Conservation (phyloP, 345 rosid genomes). For the Murraya koenigii region DNA sequence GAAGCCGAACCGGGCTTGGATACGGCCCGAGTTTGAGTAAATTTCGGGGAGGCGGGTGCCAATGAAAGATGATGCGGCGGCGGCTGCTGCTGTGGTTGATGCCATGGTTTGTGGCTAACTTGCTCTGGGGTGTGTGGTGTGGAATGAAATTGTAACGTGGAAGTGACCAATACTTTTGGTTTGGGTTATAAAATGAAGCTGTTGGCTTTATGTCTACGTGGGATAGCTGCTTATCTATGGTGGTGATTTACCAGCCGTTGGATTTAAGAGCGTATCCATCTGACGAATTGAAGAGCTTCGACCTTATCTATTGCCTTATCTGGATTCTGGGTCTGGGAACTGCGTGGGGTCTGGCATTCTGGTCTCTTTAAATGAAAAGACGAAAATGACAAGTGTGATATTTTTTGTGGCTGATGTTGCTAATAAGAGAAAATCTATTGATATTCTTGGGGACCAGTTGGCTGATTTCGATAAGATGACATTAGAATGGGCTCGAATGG, state of each 20-base stretch:
- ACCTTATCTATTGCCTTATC: conserved; percentile 69
- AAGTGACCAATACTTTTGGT: background rate
- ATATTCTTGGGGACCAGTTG: background rate
- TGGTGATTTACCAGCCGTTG: conserved; percentile 28
- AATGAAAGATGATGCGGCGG: conserved; percentile 58
- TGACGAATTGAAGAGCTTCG: conserved; percentile 33
- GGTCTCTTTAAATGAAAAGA: background rate
- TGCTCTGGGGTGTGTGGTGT: background rate
- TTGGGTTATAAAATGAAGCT: background rate
- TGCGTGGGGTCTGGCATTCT: conserved; percentile 30
- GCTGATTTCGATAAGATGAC: background rate
- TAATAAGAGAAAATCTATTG: conserved; percentile 6
- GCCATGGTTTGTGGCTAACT: conserved; percentile 38
- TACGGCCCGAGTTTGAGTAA: conserved; percentile 34
- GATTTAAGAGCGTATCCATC: conserved; percentile 73
- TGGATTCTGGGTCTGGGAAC: conserved; percentile 29
- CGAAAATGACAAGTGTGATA: background rate
- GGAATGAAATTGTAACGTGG: background rate
- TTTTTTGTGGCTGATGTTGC: conserved; percentile 22
- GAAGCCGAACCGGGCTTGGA: conserved; percentile 59
- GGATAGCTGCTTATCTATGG: conserved; percentile 2
- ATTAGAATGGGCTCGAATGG: background rate
- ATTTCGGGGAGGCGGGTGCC: conserved; percentile 53
- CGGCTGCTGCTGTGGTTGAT: conserved; percentile 53
- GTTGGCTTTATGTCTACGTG: background rate